Conservation (phyloP, 768 basidiomycete species). For the Phlebiopsis flavidoalba region DNA sequence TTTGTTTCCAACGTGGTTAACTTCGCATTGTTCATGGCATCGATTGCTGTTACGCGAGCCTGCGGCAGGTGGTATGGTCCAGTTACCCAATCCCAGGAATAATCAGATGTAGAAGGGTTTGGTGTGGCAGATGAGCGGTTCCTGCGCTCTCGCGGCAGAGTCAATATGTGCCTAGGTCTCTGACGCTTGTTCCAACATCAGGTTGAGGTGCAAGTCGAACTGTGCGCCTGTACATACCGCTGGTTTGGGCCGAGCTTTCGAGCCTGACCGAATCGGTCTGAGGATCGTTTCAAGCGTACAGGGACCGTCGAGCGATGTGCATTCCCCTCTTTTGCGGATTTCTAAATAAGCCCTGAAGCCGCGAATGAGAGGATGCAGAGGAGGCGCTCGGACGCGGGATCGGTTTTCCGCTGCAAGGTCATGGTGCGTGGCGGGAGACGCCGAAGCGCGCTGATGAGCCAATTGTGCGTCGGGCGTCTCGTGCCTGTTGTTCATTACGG, state of each 20-base stretch:
- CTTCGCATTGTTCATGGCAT: no score
- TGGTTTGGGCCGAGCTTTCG: slow-evolving; percentile 17
- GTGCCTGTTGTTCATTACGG: background rate
- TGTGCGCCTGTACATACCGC: slow-evolving; percentile 7
- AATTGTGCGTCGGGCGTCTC: background rate
- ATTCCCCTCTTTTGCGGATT: slow-evolving; percentile 7
- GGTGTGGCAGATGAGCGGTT: background rate
- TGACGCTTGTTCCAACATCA: slow-evolving; percentile 7
- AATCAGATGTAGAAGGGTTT: background rate
- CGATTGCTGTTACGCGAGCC: background rate
- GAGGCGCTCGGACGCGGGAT: background rate
- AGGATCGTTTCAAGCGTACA: slow-evolving; percentile 12
- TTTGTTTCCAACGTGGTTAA: background rate
- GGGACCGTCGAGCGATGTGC: slow-evolving; percentile 19
- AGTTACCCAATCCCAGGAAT: slow-evolving; percentile 11
- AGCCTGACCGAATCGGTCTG: slow-evolving; percentile 14
- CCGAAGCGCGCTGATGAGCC: background rate
- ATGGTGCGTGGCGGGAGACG: background rate
- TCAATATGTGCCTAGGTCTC: slow-evolving; percentile 11
- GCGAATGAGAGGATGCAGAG: background rate
- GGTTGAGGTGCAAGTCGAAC: background rate
- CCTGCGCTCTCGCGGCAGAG: background rate
- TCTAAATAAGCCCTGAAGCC: no score
- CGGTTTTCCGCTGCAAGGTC: background rate
- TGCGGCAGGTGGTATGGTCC: slow-evolving; percentile 6